A percentile compares a stretch with the other conserved stretches of the same genome.
Evolutionary conservation across 2,329 filamentous ascomycete genomes (phyloP).

Genomic region (Aspergillus brunneoviolaceus): DNA sequence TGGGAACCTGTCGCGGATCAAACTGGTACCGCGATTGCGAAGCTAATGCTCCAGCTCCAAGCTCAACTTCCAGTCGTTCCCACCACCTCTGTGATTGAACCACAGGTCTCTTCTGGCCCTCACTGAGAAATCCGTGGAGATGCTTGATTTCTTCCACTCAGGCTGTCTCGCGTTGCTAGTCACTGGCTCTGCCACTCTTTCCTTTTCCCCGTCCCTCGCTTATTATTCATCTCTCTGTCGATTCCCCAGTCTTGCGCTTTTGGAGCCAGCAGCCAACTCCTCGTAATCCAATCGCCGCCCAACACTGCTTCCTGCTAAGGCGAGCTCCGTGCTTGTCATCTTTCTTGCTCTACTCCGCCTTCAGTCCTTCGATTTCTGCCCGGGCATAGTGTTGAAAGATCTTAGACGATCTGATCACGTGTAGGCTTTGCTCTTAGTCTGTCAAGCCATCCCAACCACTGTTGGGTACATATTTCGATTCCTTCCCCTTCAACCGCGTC

Average conservation of each 20-base stretch:
- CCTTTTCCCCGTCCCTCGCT: not conserved
- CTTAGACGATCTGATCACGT: not conserved
- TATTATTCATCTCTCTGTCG: not conserved
- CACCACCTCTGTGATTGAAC: not conserved
- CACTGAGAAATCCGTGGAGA: constrained; percentile 4
- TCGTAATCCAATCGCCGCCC: not conserved
- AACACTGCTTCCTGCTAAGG: not conserved
- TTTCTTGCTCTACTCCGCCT: not conserved
- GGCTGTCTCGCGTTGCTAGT: not conserved
- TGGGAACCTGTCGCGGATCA: not conserved
- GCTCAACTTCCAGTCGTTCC: not conserved
- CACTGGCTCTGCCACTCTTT: not conserved
- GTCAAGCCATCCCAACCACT: not conserved
- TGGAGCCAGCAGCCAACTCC: not conserved
- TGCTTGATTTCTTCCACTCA: constrained; percentile 6
- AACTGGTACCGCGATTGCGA: not conserved
- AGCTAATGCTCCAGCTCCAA: not conserved
- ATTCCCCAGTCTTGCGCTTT: not conserved
- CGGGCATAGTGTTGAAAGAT: not conserved
- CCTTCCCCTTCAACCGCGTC: not conserved
- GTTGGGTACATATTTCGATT: not conserved
- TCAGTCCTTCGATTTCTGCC: not conserved
- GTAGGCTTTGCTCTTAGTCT: not conserved
- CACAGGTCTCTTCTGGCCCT: not conserved
- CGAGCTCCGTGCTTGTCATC: not conserved